These are phyloP conservation scores for Boletus fagicola DNA, from an alignment of 768 basidiomycete species.

Conservation along the genomic window DNA sequence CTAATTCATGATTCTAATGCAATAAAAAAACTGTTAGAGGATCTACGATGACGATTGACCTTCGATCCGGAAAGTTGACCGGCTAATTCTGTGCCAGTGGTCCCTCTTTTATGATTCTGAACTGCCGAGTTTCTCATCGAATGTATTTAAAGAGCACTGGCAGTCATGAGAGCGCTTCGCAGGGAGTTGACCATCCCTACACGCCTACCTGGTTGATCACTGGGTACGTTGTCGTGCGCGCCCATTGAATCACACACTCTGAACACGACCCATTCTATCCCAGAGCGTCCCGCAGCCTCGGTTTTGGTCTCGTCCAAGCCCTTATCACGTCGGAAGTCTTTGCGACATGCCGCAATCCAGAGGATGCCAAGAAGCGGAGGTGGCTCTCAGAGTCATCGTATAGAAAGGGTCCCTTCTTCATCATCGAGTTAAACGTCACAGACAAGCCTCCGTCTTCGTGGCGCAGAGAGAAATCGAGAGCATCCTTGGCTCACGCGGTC, in stretches of 20 bases:
- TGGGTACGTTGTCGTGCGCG: neutral
- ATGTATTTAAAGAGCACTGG: neutral
- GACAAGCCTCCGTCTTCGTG: conserved; percentile 14
- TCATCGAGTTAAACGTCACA: conserved; percentile 32
- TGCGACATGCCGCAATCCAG: conserved; percentile 31
- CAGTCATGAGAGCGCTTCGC: neutral
- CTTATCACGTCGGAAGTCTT: conserved; percentile 27
- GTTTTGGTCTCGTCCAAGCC: conserved; percentile 14
- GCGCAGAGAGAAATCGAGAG: neutral
- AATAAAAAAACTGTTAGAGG: neutral
- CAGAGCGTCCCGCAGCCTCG: conserved; percentile 25
- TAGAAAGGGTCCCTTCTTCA: neutral
- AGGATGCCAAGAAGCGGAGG: conserved; percentile 17
- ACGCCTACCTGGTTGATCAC: neutral
- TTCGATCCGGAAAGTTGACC: neutral
- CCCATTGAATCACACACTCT: neutral
- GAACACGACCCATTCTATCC: neutral
- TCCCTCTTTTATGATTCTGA: neutral
- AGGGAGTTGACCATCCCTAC: neutral
- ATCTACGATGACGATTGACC: neutral
- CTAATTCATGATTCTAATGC: neutral
- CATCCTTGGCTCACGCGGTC: conserved; percentile 16
- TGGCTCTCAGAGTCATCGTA: conserved; percentile 9
- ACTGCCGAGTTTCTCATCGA: neutral
- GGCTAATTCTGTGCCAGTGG: neutral